Base-by-base conservation (phyloP, 768 basidiomycete species). In the Psilocybe cubensis region DNA sequence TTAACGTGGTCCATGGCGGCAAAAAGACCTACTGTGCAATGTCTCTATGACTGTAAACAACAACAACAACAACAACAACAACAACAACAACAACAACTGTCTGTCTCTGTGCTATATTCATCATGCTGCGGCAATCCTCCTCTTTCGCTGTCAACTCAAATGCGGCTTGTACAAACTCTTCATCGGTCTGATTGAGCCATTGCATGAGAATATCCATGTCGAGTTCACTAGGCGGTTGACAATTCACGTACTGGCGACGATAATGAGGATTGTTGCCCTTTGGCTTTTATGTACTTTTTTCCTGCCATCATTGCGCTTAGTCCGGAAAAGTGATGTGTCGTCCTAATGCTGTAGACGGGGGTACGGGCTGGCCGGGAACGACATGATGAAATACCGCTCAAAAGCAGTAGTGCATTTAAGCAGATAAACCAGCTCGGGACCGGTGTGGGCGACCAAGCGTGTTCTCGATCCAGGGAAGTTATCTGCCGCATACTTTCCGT, bases 251-350 rank as follows among this genome's bases (percentile, higher is more conserved):
- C 46, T 46, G 46, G 20, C 17, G 46, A 48, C 28, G 46, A 48
- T 48, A 48, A 28, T 11, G 45, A 46, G 45, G 43, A 12, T 48
- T 48, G 8, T 17, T 18, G 27, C 46, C 7, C 28, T 10, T 31
- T 4, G 27, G 27, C 18, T 7, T 48, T 29, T 48, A 48, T 29
- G 28, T 31, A 29, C 25, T 29, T 46, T 46, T 35, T 42, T 29
- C 27, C n/a, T 48, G 24, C 46, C 46, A 48, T 48, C 46, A 48
- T 5, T 48, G 46, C 46, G 46, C 20, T 18, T 17, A 48, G 23
- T n/a, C 25, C 46, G 46, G 46, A 48, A 48, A 29, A 28, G 46
- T 48, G 46, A 48, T 48, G 46, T 31, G n/a, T 48, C 46, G 27
- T 48, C n/a, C 46, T 29, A 14, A 29, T 17, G 31, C 11, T 48